These are phyloP conservation scores for Magnolia kwangsiensis DNA, from an alignment of 164 flowering plant genomes.

Conservation along the genomic window DNA sequence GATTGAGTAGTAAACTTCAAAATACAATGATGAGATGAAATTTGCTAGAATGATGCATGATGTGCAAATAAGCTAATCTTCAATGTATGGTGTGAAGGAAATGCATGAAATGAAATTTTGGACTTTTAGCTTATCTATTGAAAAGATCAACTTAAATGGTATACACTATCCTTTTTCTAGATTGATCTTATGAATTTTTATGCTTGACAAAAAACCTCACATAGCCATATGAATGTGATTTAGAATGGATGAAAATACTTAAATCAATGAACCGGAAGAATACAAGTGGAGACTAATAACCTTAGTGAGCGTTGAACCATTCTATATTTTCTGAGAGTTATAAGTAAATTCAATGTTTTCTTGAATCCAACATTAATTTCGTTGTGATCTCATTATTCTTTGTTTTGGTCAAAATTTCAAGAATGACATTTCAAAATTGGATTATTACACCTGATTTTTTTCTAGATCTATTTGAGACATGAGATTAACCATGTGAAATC, in stretches of 20 bases:
- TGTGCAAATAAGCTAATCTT: too few relatives aligned
- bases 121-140: too few relatives aligned
- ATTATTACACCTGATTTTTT: too few relatives aligned
- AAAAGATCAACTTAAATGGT: too few relatives aligned
- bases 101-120: too few relatives aligned
- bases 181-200: neutral
- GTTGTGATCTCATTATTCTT: neutral
- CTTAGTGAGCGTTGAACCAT: neutral
- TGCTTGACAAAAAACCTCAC: neutral
- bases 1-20: too few relatives aligned
- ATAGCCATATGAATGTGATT: neutral
- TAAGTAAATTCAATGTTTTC: neutral
- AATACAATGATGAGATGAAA: too few relatives aligned
- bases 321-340: neutral
- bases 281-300: neutral
- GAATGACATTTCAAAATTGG: too few relatives aligned
- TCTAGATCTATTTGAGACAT: too few relatives aligned
- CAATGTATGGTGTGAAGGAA: too few relatives aligned
- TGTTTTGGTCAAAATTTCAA: neutral
- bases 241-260: neutral
- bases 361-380: neutral
- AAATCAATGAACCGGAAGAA: neutral
- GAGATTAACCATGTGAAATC: neutral
- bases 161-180: neutral
- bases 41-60: too few relatives aligned